Evolutionary conservation across 352 stramenopile species (phyloP).

Genomic region (Pythium grandisporangium): DNA sequence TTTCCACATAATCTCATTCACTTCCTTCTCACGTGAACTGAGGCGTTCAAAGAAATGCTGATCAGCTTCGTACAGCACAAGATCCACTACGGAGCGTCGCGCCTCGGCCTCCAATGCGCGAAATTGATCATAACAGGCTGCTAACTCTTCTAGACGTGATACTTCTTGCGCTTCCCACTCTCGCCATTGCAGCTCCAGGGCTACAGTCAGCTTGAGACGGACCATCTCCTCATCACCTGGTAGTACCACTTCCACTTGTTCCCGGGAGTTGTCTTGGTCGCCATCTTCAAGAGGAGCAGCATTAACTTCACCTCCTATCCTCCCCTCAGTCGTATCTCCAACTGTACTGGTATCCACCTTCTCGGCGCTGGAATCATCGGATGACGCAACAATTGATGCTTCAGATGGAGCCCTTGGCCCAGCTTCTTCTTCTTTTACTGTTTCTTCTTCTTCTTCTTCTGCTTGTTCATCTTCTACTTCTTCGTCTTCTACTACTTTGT

Average conservation of each 20-base stretch:
- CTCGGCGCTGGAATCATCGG: neutral
- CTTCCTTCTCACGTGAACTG: constrained; percentile 26
- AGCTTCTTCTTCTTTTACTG: neutral
- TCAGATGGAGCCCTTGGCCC: too few relatives aligned
- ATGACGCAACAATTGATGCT: neutral
- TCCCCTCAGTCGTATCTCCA: too few relatives aligned
- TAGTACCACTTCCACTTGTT: constrained; percentile 2
- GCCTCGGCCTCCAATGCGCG: constrained; percentile 12
- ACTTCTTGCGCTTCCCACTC: constrained; percentile 38
- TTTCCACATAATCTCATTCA: constrained; percentile 37
- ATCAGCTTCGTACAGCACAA: constrained; percentile 37
- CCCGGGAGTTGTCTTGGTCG: too few relatives aligned
- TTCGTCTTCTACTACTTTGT: constrained; percentile 1
- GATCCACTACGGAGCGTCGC: constrained; percentile 30
- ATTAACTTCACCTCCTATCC: neutral
- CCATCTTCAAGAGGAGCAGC: neutral
- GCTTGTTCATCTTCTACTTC: constrained; percentile 2
- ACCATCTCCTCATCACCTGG: constrained; percentile 41
- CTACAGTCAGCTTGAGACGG: constrained; percentile 27
- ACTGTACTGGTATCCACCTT: too few relatives aligned
- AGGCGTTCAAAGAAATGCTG: constrained; percentile 36
- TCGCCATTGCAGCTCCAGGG: constrained; percentile 30
- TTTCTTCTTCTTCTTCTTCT: neutral
- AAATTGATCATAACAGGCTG: constrained; percentile 14
- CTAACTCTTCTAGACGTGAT: constrained; percentile 27